Evolutionary conservation across 345 rosid species (phyloP).

Genomic region (Cardiospermum halicacabum): DNA sequence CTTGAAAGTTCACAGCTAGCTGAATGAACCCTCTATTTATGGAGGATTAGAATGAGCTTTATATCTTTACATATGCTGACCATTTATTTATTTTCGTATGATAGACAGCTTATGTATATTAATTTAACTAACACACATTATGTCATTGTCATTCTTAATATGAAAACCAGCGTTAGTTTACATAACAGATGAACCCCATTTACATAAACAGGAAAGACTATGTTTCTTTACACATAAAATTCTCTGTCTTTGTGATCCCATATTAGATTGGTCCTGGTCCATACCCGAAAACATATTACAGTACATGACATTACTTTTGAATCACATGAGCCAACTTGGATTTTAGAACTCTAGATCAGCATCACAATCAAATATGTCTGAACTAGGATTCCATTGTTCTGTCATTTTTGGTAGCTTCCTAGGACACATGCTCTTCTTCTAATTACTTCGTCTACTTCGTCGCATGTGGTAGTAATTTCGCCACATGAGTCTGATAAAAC

Average conservation of each 20-base stretch:
- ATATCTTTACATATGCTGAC: slow-evolving; percentile 18
- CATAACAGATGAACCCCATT: slow-evolving; percentile 12
- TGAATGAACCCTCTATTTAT: slow-evolving; percentile 13
- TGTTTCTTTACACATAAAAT: slow-evolving; percentile 32
- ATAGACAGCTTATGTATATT: slow-evolving; percentile 34
- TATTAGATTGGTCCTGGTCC: slow-evolving; percentile 22
- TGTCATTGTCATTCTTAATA: slow-evolving; percentile 12
- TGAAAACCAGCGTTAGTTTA: slow-evolving; percentile 5
- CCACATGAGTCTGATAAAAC: too few species aligned
- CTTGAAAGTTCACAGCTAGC: not conserved
- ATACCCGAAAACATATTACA: slow-evolving; percentile 31
- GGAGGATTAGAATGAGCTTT: slow-evolving; percentile 11
- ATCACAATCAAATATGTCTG: not conserved
- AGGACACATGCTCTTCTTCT: slow-evolving; percentile 16
- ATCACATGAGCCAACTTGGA: slow-evolving; percentile 11
- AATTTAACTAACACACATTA: slow-evolving; percentile 16
- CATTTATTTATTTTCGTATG: slow-evolving; percentile 14
- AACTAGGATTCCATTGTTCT: slow-evolving; percentile 16
- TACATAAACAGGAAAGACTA: slow-evolving; percentile 12
- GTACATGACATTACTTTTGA: slow-evolving; percentile 10
- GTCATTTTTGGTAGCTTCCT: slow-evolving; percentile 17
- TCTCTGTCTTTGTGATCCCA: slow-evolving; percentile 28
- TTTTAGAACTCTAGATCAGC: not conserved
- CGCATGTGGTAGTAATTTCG: too few species aligned
- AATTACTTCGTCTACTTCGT: not conserved